Base-by-base conservation (phyloP, 2,329 filamentous ascomycete genomes). In the Penicillium sclerotigenum region DNA sequence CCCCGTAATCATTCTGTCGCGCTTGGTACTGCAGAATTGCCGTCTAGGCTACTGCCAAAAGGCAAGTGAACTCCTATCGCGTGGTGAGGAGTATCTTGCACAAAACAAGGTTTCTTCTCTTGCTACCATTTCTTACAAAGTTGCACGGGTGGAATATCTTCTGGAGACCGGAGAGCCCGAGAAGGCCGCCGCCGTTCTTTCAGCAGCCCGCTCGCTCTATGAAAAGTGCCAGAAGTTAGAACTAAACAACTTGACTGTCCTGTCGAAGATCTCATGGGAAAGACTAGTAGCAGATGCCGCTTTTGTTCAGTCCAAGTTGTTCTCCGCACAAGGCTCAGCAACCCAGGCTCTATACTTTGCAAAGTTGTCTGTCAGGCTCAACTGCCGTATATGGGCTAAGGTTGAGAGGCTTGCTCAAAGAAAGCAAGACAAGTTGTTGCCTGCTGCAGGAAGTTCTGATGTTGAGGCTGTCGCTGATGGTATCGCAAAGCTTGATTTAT, bases 61-160 rank as follows among this genome's bases (percentile, higher is more conserved):
- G 65, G 83, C 85, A 43, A 79, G 79, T 7, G 67, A 79, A 5
- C 71, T 80, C 2, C 79, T 97, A 16, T 78, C 81, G 1, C 80
- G 81, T 52, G 84, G 85, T 3, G 81, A 86, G 59, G 72, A 76
- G 20, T 79, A 81, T 48, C 61, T 80, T 6, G 66, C 69, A 11
- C 71, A 69, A 9, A 71, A 72, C 38, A 69, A 70, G 1, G 62
- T 79, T 2, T 77, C 79, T 3, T 71, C 74, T 10, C 72, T 81
- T 47, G 75, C 79, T 14, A 73, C 71, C 28, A 63, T 87, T 14
- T 77, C 79, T 33, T 88, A 88, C 70, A 83, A 91, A 61, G 75
- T 96, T 7, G 84, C 86, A 0, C 85, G 87, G 58, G 86, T 89
- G 0, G 90, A 96, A 69, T 91, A 91, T 69, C 79, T 87, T 28